Evolutionary conservation across 1,139 yeast genomes (phyloP), one percentile per base, ranked within the genome.

Genomic region (Yamadazyma aaseri): DNA sequence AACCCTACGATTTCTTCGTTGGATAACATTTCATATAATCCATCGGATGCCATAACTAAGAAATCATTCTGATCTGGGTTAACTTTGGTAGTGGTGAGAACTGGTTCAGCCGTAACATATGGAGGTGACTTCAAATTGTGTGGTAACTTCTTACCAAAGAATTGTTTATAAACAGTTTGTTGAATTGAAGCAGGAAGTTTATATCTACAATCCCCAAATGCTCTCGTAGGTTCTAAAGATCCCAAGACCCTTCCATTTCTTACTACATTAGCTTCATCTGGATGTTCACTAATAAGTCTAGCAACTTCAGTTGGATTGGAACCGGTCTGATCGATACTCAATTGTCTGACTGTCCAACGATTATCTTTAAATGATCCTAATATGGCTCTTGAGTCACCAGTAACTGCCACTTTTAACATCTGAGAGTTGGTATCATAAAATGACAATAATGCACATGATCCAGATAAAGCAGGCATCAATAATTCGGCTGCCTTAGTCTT

Each of bases 31-130:
- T 94, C 98, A 57, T 83, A 94, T 33, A 92, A 68, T 1, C 98
- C 99, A 61, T 92, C 99, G 11, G 95, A 81, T 0, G 94, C 98
- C 77, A 94, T 70, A 14, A 94, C 96, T 60, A 92, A 65, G 50
- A 94, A 92, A 53, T 87, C 95, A 44, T 89, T 81, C 46, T 79
- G 77, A 16, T 72, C 69, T 1, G 92, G 86, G 35, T 72, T 71
- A 32, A 94, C 76, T 51, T 81, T 77, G 9, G 94, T 83, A 3
- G 95, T 81, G 8, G 96, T 84, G 21, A 92, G 73, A 18, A 83
- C 96, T 0, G 99, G 99, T 55, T 83, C 90, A 1, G 98, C 97
- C 1, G 98, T 92, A 22, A 92, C 97, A 57, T 92, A 92, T 0
- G 99, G 99, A 5, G 99, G 98, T 1, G 96, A 82, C 41, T 79